Base-by-base conservation (phyloP, 495 filamentous ascomycete species). In the Haplographium delicatum region DNA sequence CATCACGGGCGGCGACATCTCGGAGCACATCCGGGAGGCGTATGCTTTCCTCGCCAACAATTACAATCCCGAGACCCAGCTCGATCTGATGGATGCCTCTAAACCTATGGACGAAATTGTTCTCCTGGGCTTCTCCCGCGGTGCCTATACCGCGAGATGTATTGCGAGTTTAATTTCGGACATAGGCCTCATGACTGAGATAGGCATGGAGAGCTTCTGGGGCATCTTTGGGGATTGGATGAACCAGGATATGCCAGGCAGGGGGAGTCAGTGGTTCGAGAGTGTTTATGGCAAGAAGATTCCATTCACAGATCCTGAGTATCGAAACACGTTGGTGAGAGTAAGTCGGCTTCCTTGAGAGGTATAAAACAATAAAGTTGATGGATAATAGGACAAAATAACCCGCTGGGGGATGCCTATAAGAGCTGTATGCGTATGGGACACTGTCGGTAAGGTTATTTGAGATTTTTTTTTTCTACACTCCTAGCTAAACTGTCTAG, bases 31-130 rank as follows among this genome's bases (percentile, higher is more conserved):
- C 38, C 71, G 81, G 19, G 80, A 82, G 56, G 78, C 74, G 0
- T 89, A 89, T 60, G 71, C 75, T 5, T 88, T 85, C 56, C 61
- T 87, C 13, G 74, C 75, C 19, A 77, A 79, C 35, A 89, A 89
- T 66, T 86, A 80, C 53, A 25, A 52, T 44, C 56, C 51, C 20
- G 13, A 35, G 2, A 48, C 33, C 16, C 56, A 59, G 38, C 19
- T 31, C 19, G 51, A 47, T 22, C 7, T 54, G 7, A 9, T 22
- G 5, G 47, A 54, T 25, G n/a, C 18, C 7, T 50, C 15, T 5
- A 66, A 75, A 30, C 73, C 77, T 18, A 77, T 80, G 9, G 84
- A 88, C 57, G 82, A 88, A 53, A 85, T 88, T 35, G 71, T 86
- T 45, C 69, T 89, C 20, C 52, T 86, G 20, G 85, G 84, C 7